Percentiles rank a stretch among this genome's conserved stretches.
phyloP scores from a whole-genome alignment of 306 rosid species.

The Cicer cuneatum region DNA sequence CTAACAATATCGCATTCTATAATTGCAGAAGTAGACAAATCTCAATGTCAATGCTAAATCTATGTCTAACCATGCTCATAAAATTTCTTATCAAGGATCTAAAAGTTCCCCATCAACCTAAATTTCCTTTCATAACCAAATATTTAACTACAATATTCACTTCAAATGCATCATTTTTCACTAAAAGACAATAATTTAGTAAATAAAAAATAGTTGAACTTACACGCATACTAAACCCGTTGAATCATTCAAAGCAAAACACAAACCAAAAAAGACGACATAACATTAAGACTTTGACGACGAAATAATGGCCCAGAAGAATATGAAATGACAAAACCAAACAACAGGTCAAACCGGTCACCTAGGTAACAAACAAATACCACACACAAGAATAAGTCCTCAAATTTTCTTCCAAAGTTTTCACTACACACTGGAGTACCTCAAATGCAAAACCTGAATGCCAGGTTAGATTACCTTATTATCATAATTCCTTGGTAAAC shows the following conservation, averaged over 20 bases:
- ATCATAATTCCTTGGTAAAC: too few species aligned
- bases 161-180: slow-evolving; percentile 30
- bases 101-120: background rate
- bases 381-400: background rate
- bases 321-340: slow-evolving; percentile 22
- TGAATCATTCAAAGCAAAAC: slow-evolving; percentile 37
- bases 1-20: background rate
- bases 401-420: slow-evolving; percentile 15
- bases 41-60: background rate
- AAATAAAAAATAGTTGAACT: background rate
- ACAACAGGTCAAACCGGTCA: slow-evolving; percentile 38
- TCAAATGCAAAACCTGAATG: slow-evolving; percentile 17
- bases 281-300: slow-evolving; percentile 1
- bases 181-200: background rate
- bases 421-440: slow-evolving; percentile 27
- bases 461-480: too few species aligned
- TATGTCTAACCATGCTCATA: background rate
- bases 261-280: slow-evolving; percentile 19
- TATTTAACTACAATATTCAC: background rate
- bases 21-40: slow-evolving; percentile 4
- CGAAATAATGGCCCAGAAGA: slow-evolving; percentile 6
- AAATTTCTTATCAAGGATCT: background rate
- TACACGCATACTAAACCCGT: slow-evolving; percentile 4
- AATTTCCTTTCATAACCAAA: background rate
- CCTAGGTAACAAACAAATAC: background rate